Conservation (phyloP, 345 rosid genomes). For the Raphanus raphanistrum region DNA sequence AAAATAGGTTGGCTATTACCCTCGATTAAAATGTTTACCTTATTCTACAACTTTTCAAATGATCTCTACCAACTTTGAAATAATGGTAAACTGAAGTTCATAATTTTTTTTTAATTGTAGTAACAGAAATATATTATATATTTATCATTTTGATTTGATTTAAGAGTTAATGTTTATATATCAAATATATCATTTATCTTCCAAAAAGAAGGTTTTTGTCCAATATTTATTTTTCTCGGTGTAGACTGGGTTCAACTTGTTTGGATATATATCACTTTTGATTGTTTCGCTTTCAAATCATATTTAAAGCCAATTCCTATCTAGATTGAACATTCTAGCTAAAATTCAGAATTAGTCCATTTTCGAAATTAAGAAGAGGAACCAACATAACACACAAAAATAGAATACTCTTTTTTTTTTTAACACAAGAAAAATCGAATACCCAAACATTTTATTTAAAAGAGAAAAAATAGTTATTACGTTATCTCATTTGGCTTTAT, state of each 20-base stretch:
- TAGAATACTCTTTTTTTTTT: background rate
- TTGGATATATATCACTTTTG: background rate
- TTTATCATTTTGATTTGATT: background rate
- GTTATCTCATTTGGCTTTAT: slow-evolving; percentile 24
- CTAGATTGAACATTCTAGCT: slow-evolving; percentile 1
- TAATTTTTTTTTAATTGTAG: background rate
- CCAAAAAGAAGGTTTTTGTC: background rate
- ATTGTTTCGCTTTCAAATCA: background rate
- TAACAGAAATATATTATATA: background rate
- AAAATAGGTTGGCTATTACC: background rate
- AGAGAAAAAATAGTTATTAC: background rate
- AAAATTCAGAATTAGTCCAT: slow-evolving; percentile 15
- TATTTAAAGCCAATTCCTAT: slow-evolving; percentile 1
- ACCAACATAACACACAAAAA: background rate
- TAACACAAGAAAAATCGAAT: background rate
- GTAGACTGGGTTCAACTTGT: background rate
- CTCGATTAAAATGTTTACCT: background rate
- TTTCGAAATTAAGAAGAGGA: background rate
- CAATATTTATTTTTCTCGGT: background rate
- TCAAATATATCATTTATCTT: background rate
- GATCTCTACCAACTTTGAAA: background rate
- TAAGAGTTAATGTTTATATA: background rate
- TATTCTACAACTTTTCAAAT: background rate
- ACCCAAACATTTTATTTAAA: background rate
- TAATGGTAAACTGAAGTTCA: background rate